phyloP scores from a whole-genome alignment of 2,329 filamentous ascomycete species.

The Cladosporium sp. region DNA sequence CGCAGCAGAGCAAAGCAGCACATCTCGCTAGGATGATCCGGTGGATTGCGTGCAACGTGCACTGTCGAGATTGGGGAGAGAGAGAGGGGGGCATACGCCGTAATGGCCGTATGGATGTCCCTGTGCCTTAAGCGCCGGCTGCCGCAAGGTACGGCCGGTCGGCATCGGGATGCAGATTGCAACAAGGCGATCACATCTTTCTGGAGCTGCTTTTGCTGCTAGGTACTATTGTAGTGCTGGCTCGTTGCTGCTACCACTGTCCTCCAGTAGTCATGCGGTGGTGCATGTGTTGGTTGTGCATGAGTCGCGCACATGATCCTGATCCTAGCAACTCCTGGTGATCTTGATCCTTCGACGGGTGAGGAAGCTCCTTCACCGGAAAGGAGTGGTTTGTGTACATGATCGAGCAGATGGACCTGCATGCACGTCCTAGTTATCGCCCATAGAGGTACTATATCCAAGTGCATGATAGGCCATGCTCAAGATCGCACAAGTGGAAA shows the following conservation, averaged over 20 bases:
- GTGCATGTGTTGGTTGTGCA: conserved; percentile 8
- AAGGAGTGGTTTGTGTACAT: background rate
- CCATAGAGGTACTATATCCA: background rate
- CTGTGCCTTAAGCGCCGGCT: conserved; percentile 1
- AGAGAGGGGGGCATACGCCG: background rate
- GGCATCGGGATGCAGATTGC: background rate
- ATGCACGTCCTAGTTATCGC: background rate
- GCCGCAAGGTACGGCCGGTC: background rate
- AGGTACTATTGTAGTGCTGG: background rate
- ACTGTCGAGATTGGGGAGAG: background rate
- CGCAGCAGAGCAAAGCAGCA: background rate
- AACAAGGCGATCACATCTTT: background rate
- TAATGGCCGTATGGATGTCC: background rate
- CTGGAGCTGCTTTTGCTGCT: background rate
- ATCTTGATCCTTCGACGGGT: conserved; percentile 5
- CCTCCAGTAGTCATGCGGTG: conserved; percentile 3
- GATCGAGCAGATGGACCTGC: background rate
- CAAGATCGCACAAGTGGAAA: background rate
- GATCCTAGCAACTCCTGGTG: background rate
- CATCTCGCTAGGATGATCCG: conserved; percentile 7
- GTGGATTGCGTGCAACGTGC: background rate
- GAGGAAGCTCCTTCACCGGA: background rate
- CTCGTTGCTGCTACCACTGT: background rate
- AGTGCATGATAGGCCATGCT: background rate
- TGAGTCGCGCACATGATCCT: conserved; percentile 5